Evolutionary conservation across 306 rosid genomes (phyloP), one percentile per base, ranked within the genome.

Genomic region (Castanospermum australe): DNA sequence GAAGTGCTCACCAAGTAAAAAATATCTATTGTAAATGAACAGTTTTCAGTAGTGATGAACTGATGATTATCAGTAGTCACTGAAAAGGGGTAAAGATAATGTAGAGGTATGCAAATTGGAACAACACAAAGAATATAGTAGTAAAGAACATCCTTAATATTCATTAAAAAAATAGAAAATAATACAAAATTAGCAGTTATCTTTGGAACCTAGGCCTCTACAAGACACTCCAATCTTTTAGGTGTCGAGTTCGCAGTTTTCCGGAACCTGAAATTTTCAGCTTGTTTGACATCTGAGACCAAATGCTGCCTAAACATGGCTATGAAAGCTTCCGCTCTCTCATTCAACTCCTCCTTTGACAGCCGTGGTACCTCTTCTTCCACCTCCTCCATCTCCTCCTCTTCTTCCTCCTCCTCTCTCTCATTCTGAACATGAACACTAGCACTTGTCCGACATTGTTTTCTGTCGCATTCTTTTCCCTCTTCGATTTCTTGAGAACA

Each of bases 321-420:
- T 42, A 96, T 96, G 83, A 96, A 96, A 78, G 99, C 98, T 76
- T 96, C 99, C 60, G 81, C 98, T 82, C 92, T 93, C 79, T 91
- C 96, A 67, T 96, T 91, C 87, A 95, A 83, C 71, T 92, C 98
- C 83, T 91, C 98, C 84, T 90, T 91, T 8, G 98, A 91, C 64
- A 95, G 70, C 84, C 54, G 47, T 45, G 84, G 56, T 17, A 55
- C 82, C 24, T 73, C 89, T 9, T 68, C 79, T 48, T 77, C 86
- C 7, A 66, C 86, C 14, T 75, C 86, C 14, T 10, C 81, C 0
- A 42, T 82, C 2, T 45, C 86, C 0, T 54, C 79, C 5, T 38
- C 65, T 2, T 65, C 86, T 15, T 82, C 81, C 1, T 60, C 75
- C 20, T 68, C 84, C 10, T 50, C 83, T n/a, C 12, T 22, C 76